These are phyloP conservation scores for Kondoa subrosea DNA, from an alignment of 768 basidiomycete genomes.

Conservation along the genomic window DNA sequence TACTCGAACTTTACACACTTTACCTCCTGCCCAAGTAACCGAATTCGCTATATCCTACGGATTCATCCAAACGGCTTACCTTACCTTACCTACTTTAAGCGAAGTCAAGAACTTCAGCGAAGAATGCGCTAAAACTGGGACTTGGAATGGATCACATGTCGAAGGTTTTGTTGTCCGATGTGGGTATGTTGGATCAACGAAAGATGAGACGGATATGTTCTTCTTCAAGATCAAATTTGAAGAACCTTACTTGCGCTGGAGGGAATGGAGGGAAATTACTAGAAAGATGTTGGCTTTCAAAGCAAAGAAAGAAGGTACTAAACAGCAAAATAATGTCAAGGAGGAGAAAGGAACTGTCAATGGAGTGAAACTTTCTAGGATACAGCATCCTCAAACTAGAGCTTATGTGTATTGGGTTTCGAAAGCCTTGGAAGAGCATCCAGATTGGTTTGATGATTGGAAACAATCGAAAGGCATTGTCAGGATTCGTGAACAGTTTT, in stretches of 20 bases:
- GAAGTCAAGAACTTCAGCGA: constrained; percentile 60
- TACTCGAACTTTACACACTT: constrained; percentile 49
- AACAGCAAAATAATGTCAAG: constrained; percentile 12
- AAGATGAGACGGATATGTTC: constrained; percentile 43
- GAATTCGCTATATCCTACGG: constrained; percentile 79
- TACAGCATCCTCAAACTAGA: constrained; percentile 59
- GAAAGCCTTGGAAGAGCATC: constrained; percentile 50
- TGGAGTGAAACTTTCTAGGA: constrained; percentile 33
- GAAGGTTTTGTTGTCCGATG: constrained; percentile 87
- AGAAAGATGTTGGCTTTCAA: constrained; percentile 35
- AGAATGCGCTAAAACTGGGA: constrained; percentile 41
- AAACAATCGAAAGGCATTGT: constrained; percentile 68
- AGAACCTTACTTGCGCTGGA: constrained; percentile 96
- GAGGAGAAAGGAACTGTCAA: constrained; percentile 22
- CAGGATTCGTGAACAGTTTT: constrained; percentile 56
- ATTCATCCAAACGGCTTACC: constrained; percentile 59
- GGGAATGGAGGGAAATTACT: constrained; percentile 91
- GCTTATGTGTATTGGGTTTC: constrained; percentile 71
- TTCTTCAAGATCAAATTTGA: constrained; percentile 99
- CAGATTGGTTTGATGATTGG: constrained; percentile 46
- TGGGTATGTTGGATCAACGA: constrained; percentile 17
- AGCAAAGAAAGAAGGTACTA: constrained; percentile 11
- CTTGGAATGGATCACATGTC: constrained; percentile 62
- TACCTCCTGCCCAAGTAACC: constrained; percentile 49
- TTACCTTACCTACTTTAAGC: constrained; percentile 43